Base-by-base conservation (phyloP, 2,329 filamentous ascomycete species). In the Colletotrichum spinosum region DNA sequence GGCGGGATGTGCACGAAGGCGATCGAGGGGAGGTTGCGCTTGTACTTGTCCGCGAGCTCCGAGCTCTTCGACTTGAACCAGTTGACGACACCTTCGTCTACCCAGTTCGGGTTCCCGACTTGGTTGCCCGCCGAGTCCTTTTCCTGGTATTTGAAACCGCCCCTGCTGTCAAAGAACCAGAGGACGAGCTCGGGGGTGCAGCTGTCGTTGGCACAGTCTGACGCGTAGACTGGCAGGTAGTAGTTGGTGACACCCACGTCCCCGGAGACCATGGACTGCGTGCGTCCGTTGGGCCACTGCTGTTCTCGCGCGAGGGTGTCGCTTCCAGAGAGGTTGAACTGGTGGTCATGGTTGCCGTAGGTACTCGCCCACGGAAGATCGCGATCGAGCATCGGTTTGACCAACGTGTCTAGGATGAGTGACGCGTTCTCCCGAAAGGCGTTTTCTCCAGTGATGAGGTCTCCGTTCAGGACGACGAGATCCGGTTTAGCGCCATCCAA, bases 111-210 rank as follows among this genome's bases (percentile, higher is more conserved):
- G 39, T 79, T 76, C 0, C 73, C 74, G 15, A 78, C 69, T 3
- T 69, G 63, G n/a, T 71, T 69, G 12, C 76, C 70, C 48, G 72
- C 60, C 2, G 73, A 54, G 56, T 78, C 57, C 49, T 69, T 70
- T 67, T 76, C 70, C 63, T 83, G 82, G 69, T 83, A 87, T 53
- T 80, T 78, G 55, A 79, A 79, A 8, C 88, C 88, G 41, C 89
- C 89, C 13, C 85, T 81, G 60, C 82, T 86, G 71, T 93, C 91
- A 70, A 93, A 92, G 77, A 92, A 92, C 88, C 90, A 93, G 2
- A 93, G 78, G 1, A 93, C 71, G 38, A 84, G 68, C 51, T 77
- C 77, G 0, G 81, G 80, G 1, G 69, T 63, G 61, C 81, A 83
- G 3, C 62, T 60, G 11, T 65, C 61, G 4, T 70, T 61, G 8